Evolutionary conservation across 805 yeast genomes (phyloP).

Genomic region (Yarrowia osloensis): DNA sequence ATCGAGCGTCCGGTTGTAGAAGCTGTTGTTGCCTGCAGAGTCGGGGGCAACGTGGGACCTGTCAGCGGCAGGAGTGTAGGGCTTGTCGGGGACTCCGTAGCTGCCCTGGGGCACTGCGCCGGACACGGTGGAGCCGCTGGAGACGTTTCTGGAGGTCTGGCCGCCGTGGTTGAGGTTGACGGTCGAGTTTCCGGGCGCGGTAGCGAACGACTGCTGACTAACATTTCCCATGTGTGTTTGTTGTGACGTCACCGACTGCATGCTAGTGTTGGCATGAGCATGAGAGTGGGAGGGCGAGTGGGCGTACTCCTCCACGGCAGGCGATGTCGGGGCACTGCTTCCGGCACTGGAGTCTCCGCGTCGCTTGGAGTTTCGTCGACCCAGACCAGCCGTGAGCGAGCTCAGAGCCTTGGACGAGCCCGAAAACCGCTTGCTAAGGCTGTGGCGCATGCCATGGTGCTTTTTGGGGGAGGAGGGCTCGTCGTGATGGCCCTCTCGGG

Average conservation of each 20-base stretch:
- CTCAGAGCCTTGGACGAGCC: conserved; percentile 28
- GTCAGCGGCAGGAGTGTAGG: conserved; percentile 4
- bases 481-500: conserved; percentile 6
- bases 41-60: neutral
- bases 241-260: conserved; percentile 24
- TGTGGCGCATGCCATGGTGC: conserved; percentile 26
- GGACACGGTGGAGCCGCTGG: neutral
- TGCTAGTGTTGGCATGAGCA: conserved; percentile 15
- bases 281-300: neutral
- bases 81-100: conserved; percentile 14
- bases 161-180: neutral
- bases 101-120: conserved; percentile 17
- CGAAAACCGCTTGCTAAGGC: conserved; percentile 21
- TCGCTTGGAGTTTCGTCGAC: conserved; percentile 26
- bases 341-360: conserved; percentile 23
- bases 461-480: conserved; percentile 21
- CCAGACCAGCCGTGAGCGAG: conserved; percentile 12
- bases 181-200: neutral
- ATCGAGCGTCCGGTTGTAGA: conserved; percentile 9
- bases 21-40: conserved; percentile 1
- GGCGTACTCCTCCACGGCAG: conserved; percentile 11
- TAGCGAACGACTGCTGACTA: conserved; percentile 12
- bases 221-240: neutral
- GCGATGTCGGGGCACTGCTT: conserved; percentile 4
- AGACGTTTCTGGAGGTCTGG: neutral